Conservation (phyloP, 1,284 basidiomycete genomes). For the Sanghuangporus baumii region DNA sequence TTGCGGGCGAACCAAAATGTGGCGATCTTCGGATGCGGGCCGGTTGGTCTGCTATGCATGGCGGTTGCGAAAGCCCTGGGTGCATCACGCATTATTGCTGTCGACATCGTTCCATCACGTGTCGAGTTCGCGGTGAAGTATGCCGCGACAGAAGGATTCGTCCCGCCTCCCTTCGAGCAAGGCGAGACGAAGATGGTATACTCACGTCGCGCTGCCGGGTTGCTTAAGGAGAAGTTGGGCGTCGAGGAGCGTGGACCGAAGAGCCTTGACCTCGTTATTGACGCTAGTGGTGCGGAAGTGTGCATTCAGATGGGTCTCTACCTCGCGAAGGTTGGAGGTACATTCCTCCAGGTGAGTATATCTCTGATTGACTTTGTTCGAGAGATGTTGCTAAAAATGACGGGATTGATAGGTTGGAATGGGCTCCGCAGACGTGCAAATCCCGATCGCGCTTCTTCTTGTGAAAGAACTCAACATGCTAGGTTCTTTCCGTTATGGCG, state of each 20-base stretch:
- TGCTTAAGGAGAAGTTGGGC: slow-evolving; percentile 51
- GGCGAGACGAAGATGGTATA: slow-evolving; percentile 68
- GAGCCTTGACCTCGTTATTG: slow-evolving; percentile 68
- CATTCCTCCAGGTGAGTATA: slow-evolving; percentile 52
- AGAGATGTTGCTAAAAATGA: neutral
- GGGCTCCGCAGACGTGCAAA: slow-evolving; percentile 57
- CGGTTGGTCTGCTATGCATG: slow-evolving; percentile 89
- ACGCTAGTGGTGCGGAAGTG: slow-evolving; percentile 86
- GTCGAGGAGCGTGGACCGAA: slow-evolving; percentile 55
- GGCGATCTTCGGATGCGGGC: slow-evolving; percentile 85
- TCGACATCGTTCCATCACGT: slow-evolving; percentile 81
- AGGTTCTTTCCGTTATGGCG: slow-evolving; percentile 86
- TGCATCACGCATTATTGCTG: slow-evolving; percentile 72
- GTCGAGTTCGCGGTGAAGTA: slow-evolving; percentile 86
- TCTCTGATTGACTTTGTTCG: neutral
- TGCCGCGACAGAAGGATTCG: slow-evolving; percentile 81
- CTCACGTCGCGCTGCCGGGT: slow-evolving; percentile 59
- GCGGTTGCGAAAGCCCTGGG: slow-evolving; percentile 89
- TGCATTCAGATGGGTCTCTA: slow-evolving; percentile 82
- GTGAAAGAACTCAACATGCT: slow-evolving; percentile 78
- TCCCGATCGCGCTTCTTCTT: slow-evolving; percentile 58
- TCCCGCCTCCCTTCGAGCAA: slow-evolving; percentile 56
- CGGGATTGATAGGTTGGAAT: slow-evolving; percentile 57
- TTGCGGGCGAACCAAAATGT: slow-evolving; percentile 72
- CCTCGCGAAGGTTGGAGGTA: slow-evolving; percentile 69